Percentiles rank a stretch among this genome's conserved stretches.
Evolutionary conservation across 371 early-diverging fungal species (phyloP).

Genomic region (Fennellomyces sp.): DNA sequence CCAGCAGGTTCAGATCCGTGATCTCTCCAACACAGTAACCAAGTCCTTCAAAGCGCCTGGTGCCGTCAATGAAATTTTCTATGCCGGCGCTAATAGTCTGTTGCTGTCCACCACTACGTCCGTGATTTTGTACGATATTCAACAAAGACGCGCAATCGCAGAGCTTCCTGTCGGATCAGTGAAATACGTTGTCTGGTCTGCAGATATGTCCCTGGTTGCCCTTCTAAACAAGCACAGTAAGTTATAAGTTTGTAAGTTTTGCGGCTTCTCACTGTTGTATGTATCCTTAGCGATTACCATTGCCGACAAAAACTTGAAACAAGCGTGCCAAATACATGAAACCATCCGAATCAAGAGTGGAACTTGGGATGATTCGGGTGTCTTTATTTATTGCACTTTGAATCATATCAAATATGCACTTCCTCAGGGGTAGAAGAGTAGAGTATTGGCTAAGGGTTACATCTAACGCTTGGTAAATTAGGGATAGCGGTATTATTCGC

Average conservation of each 20-base stretch:
- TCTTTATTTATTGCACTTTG: constrained; percentile 96
- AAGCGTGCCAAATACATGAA: constrained; percentile 89
- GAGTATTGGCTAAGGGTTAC: constrained; percentile 6
- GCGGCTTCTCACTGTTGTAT: not conserved
- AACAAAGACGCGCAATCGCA: constrained; percentile 72
- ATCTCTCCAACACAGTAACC: constrained; percentile 83
- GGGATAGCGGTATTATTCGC: constrained; percentile 94
- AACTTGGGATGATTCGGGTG: constrained; percentile 91
- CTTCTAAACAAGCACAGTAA: constrained; percentile 90
- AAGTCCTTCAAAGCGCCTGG: constrained; percentile 86
- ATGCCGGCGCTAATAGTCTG: constrained; percentile 83
- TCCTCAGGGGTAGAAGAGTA: constrained; percentile 87
- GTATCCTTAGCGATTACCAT: constrained; percentile 72
- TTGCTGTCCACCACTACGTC: constrained; percentile 82
- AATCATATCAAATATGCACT: constrained; percentile 99
- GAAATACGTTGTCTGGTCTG: constrained; percentile 91
- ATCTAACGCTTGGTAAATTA: constrained; percentile 14
- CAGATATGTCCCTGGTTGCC: constrained; percentile 86
- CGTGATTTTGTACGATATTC: constrained; percentile 89
- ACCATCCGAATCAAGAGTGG: constrained; percentile 97
- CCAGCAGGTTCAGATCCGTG: constrained; percentile 80
- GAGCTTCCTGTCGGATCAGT: constrained; percentile 82
- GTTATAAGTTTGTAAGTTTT: constrained; percentile 12
- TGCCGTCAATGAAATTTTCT: constrained; percentile 82
- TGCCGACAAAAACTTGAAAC: constrained; percentile 85